phyloP scores from a whole-genome alignment of 345 rosid genomes.

The Gossypium australe region DNA sequence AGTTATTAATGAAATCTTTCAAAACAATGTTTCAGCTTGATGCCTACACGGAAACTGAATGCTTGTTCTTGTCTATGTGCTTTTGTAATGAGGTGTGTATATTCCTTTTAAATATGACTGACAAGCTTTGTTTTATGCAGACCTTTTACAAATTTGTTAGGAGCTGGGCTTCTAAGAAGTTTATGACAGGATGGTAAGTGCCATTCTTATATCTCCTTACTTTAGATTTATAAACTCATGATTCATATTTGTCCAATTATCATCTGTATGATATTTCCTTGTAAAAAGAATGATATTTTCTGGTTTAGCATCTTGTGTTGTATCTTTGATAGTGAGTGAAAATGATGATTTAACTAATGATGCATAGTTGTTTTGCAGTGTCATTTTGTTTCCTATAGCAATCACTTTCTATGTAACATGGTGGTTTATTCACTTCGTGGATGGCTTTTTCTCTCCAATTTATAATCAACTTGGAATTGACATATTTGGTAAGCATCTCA shows the following conservation, averaged over 20 bases:
- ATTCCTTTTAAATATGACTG: background rate
- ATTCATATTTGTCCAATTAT: background rate
- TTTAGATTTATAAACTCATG: background rate
- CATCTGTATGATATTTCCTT: background rate
- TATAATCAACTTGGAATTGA: slow-evolving; percentile 88
- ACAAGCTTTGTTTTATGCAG: slow-evolving; percentile 33
- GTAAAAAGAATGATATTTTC: background rate
- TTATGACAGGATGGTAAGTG: slow-evolving; percentile 93
- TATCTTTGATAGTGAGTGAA: background rate
- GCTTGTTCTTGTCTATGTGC: background rate
- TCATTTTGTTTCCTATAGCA: slow-evolving; percentile 88
- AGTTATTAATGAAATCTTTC: background rate
- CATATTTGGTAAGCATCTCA: slow-evolving; percentile 64
- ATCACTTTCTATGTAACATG: slow-evolving; percentile 91
- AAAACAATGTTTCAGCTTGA: background rate
- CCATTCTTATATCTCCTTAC: slow-evolving; percentile 16
- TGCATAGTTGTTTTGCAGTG: slow-evolving; percentile 52
- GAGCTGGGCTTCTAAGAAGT: slow-evolving; percentile 99
- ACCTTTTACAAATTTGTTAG: slow-evolving; percentile 77
- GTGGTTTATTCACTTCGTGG: slow-evolving; percentile 99
- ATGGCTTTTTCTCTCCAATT: slow-evolving; percentile 95
- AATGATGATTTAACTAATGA: slow-evolving; percentile 7
- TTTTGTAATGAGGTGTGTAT: background rate
- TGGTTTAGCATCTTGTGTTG: background rate
- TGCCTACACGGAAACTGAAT: background rate